Evolutionary conservation across 202 grass and related monocot genomes (phyloP), one percentile per base, ranked within the genome.

Genomic region (Bolboschoenoplectus hybrid): DNA sequence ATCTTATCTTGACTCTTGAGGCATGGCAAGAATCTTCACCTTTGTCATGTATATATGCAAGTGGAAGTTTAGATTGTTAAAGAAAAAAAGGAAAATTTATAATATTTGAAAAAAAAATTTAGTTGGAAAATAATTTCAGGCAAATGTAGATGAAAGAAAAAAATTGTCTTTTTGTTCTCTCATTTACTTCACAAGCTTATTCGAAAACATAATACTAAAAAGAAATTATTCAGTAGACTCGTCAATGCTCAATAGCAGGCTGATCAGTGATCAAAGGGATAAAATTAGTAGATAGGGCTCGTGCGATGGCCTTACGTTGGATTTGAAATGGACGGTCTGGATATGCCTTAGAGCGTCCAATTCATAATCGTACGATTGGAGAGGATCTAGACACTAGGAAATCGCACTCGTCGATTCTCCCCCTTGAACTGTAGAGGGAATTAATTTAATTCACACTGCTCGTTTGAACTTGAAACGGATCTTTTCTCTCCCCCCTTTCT

Each of bases 391-490:
- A 51, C 17, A 1, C 70, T 20, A 72, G 16, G 17, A 36, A 53
- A 52, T 36, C 72, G 41, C 17, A 50, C 7, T 16, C 67, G 67
- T 69, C 65, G 0, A 41, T 16, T 38, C 36, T 19, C 4, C 66
- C 44, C 66, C 38, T 72, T 19, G 7, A 47, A 73, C 3, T 1
- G 2, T 2, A 49, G 43, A 73, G 69, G 43, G 69, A 36, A 53
- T 70, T 17, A 6, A 20, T 16, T 68, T 6, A 14, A 53, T 46
- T 72, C 68, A 19, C 68, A 19, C 40, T n/a, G 14, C 68, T 76
- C 73, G 73, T 46, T 76, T 77, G 49, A 77, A 75, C 71, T 75
- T 53, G 26, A 75, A 77, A 16, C 72, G 19, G 20, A 10, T 55
- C 32, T 46, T 6, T 14, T 8, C 9, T 39, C 38, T 2, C 17